Conservation (phyloP, 306 rosid species). For the Vigna reflexopilosa region DNA sequence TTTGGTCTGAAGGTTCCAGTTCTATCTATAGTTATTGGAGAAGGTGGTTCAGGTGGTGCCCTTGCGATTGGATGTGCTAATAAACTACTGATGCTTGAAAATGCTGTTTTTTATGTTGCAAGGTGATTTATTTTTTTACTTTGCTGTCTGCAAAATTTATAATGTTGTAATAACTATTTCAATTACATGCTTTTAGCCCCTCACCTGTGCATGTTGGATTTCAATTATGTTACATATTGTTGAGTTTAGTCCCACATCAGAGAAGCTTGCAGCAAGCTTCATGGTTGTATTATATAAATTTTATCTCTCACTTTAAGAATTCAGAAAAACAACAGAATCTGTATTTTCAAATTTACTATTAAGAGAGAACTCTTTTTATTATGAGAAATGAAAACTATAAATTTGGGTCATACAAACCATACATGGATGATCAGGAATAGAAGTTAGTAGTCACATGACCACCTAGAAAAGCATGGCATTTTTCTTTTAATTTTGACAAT, state of each 20-base stretch:
- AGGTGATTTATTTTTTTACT: constrained; percentile 61
- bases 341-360: too few relatives aligned
- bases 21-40: constrained; percentile 91
- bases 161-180: constrained; percentile 24
- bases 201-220: constrained; percentile 34
- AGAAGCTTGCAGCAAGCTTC: too few relatives aligned
- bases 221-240: too few relatives aligned
- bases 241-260: too few relatives aligned
- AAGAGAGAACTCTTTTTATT: neutral
- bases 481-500: neutral
- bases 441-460: neutral
- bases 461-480: neutral
- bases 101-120: constrained; percentile 98
- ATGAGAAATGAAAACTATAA: neutral
- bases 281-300: too few relatives aligned
- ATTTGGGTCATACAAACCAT: neutral
- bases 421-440: neutral
- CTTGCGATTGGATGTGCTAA: constrained; percentile 98
- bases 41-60: constrained; percentile 99
- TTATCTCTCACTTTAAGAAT: too few relatives aligned
- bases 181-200: constrained; percentile 11
- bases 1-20: constrained; percentile 95
- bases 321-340: too few relatives aligned
- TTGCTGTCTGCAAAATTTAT: constrained; percentile 29
- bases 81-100: constrained; percentile 95